phyloP scores from a whole-genome alignment of 441 rosid species.

The Jatropha podagrica region DNA sequence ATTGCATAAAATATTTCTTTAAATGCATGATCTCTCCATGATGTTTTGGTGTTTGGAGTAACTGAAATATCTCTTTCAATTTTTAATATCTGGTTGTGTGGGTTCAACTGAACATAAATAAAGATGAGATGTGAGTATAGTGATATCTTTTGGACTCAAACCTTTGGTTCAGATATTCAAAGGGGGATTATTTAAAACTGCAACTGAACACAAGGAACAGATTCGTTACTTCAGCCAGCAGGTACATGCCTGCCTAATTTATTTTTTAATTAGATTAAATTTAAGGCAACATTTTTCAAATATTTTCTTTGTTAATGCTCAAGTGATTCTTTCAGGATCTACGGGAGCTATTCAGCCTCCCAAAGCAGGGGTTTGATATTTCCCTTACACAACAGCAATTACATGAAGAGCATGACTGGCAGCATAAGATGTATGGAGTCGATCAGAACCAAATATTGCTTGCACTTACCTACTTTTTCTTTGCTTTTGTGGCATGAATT shows the following conservation, averaged over 20 bases:
- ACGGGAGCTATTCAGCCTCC: conserved; percentile 85
- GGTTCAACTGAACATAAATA: conserved; percentile 1
- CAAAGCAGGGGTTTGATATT: conserved; percentile 80
- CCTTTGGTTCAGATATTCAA: conserved; percentile 63
- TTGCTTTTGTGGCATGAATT: neutral
- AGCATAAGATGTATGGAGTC: conserved; percentile 60
- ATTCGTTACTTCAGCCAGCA: conserved; percentile 92
- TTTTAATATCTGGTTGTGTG: neutral
- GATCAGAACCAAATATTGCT: neutral
- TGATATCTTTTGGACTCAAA: neutral
- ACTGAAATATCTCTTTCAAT: neutral
- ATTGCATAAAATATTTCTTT: neutral
- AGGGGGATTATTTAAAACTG: conserved; percentile 91
- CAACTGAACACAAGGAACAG: conserved; percentile 97
- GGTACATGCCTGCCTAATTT: conserved; percentile 35
- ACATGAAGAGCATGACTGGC: conserved; percentile 80
- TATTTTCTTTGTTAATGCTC: neutral
- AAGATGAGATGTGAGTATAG: neutral
- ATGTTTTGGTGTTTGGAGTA: neutral
- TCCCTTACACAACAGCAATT: conserved; percentile 90
- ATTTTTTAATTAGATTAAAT: conserved; percentile 12
- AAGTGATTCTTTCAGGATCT: conserved; percentile 59
- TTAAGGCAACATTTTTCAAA: neutral
- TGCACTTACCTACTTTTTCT: neutral
- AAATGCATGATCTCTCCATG: neutral